phyloP scores from a whole-genome alignment of 805 yeast species.

The Lachancea sp. region DNA sequence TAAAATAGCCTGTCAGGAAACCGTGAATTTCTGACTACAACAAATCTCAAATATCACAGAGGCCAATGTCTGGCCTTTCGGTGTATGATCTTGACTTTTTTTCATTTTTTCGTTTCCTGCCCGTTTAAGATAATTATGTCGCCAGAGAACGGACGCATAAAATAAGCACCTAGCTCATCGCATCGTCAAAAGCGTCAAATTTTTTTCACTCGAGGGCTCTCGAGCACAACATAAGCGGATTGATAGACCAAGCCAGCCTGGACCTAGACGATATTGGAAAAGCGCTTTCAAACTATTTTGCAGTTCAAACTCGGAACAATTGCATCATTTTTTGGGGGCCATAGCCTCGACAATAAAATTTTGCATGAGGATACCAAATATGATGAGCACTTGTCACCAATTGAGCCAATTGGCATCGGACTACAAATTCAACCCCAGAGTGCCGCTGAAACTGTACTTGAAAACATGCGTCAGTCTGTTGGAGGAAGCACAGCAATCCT shows the following conservation, averaged over 20 bases:
- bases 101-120: background rate
- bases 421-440: slow-evolving; percentile 46
- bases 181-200: slow-evolving; percentile 3
- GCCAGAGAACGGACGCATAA: background rate
- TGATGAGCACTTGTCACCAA: slow-evolving; percentile 10
- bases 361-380: slow-evolving; percentile 1
- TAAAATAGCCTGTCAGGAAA: no score
- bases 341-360: background rate
- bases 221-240: background rate
- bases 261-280: background rate
- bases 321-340: background rate
- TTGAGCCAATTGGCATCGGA: slow-evolving; percentile 41
- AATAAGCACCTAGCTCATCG: slow-evolving; percentile 2
- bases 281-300: background rate
- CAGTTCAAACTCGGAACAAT: background rate
- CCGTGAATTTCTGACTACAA: no score
- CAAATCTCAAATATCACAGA: background rate
- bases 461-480: slow-evolving; percentile 43
- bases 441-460: slow-evolving; percentile 50
- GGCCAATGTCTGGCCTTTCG: background rate
- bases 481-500: slow-evolving; percentile 37
- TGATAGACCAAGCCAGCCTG: background rate
- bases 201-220: background rate
- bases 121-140: background rate
- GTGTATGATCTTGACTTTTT: no score